Evolutionary conservation across 768 basidiomycete species (phyloP).

Genomic region (Cyclocybe aegerita): DNA sequence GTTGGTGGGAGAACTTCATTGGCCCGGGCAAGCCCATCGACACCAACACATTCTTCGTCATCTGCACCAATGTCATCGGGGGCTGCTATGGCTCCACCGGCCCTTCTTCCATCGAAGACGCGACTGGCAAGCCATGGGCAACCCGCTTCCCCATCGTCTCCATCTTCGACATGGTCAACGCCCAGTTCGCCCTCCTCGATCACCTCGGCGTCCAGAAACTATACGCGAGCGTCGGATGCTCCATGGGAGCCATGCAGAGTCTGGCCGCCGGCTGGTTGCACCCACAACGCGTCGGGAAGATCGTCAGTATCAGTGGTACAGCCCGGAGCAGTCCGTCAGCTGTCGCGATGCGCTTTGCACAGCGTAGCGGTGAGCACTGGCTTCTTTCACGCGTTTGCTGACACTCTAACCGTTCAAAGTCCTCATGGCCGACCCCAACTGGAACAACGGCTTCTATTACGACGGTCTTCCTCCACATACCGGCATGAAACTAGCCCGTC

Average conservation of each 20-base stretch:
- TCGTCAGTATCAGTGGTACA: slow-evolving; percentile 94
- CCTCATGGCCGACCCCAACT: slow-evolving; percentile 98
- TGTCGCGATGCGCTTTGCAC: slow-evolving; percentile 95
- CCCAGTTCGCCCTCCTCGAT: slow-evolving; percentile 86
- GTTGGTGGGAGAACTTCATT: slow-evolving; percentile 99
- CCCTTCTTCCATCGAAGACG: slow-evolving; percentile 79
- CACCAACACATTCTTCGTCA: slow-evolving; percentile 87
- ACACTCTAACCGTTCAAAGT: slow-evolving; percentile 46
- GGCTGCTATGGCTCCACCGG: slow-evolving; percentile 98
- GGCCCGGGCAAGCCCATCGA: slow-evolving; percentile 94
- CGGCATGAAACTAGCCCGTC: slow-evolving; percentile 98
- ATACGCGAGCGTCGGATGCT: slow-evolving; percentile 91
- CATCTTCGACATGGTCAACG: slow-evolving; percentile 96
- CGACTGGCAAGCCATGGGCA: slow-evolving; percentile 72
- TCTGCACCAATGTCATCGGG: slow-evolving; percentile 96
- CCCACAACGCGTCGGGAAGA: slow-evolving; percentile 84
- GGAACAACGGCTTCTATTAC: slow-evolving; percentile 99
- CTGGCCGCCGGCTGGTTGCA: slow-evolving; percentile 92
- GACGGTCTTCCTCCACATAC: slow-evolving; percentile 93
- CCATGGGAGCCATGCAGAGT: slow-evolving; percentile 99
- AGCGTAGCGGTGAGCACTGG: slow-evolving; percentile 78
- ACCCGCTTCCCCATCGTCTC: slow-evolving; percentile 90
- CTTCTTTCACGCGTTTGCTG: background rate
- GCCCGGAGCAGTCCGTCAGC: slow-evolving; percentile 90
- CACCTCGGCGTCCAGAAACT: slow-evolving; percentile 80